Percentiles rank a stretch among this genome's conserved stretches.
Evolutionary conservation across 2,329 filamentous ascomycete genomes (phyloP).

Genomic region (Fusarium lyarnte): DNA sequence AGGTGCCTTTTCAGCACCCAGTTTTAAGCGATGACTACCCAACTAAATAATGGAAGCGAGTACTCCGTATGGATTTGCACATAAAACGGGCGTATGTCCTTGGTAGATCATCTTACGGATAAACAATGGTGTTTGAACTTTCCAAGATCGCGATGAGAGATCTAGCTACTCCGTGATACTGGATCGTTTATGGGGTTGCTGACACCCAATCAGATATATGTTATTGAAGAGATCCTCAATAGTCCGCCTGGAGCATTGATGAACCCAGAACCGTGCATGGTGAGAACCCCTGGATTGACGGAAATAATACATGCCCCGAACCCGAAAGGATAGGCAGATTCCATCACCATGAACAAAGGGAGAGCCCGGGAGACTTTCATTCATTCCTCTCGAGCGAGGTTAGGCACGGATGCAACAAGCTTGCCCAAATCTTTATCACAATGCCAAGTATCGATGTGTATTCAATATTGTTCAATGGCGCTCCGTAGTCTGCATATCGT

Average conservation of each 20-base stretch:
- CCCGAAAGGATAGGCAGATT: constrained; percentile 12
- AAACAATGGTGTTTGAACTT: not conserved
- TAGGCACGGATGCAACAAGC: constrained; percentile 9
- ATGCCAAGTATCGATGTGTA: constrained; percentile 7
- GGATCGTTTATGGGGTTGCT: not conserved
- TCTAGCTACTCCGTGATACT: not conserved
- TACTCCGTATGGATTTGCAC: not conserved
- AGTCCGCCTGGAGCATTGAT: not conserved
- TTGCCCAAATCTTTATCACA: not conserved
- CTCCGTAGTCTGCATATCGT: constrained; percentile 2
- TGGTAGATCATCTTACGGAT: constrained; percentile 3
- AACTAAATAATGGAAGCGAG: not conserved
- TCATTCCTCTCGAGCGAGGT: constrained; percentile 14
- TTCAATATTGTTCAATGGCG: constrained; percentile 2
- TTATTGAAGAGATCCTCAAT: constrained; percentile 1
- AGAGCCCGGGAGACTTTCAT: not conserved
- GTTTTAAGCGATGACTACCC: not conserved
- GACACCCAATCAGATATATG: not conserved
- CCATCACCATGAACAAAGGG: constrained; percentile 12
- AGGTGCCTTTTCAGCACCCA: not conserved
- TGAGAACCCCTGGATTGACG: constrained; percentile 2
- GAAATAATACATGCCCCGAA: not conserved
- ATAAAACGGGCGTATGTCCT: not conserved
- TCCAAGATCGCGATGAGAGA: constrained; percentile 6
- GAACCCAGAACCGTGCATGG: not conserved